Evolutionary conservation across 2,329 filamentous ascomycete genomes (phyloP), one percentile per base, ranked within the genome.

Genomic region (Epichloe bromicola): DNA sequence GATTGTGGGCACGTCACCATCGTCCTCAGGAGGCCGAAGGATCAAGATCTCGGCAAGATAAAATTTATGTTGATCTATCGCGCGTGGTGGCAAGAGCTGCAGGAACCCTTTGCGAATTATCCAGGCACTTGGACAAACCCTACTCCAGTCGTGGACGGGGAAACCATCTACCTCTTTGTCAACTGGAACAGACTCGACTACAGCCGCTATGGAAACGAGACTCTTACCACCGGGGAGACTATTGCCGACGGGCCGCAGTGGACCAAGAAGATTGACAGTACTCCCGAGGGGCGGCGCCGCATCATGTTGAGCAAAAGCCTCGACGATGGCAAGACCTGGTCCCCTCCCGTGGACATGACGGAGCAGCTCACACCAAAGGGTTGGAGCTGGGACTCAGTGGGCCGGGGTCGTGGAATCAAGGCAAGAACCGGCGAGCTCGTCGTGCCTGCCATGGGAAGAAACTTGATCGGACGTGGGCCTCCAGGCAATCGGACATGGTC

Each of bases 121-220:
- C 2, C 53, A 17, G 59, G 60, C 6, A 61, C 59, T 11, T 63
- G 61, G 61, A 59, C 59, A n/a, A 64, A 64, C 47, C 61, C 61
- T 3, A 61, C 61, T 7, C 52, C 61, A 2, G 61, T 63, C 20
- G 58, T 62, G 6, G 61, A 63, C 49, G 60, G 60, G 52, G 54
- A 43, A 64, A 64, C 60, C 37, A 59, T 64, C 53, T 64, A 64
- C 51, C 57, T 64, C 12, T 64, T 62, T 48, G 46, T 62, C 49
- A 61, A 55, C 47, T 62, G 61, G 61, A 63, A 64, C 50, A 51
- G 49, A 30, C 59, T 53, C 48, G 53, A 42, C 26, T 61, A 62
- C 55, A 62, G 59, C 54, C 61, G 60, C 42, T 48, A 57, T 3
- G 61, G 61, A 44, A 48, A 52, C 33, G 54, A 58, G 30, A 50